These are phyloP conservation scores for Fusarium citri DNA, from an alignment of 2,329 filamentous ascomycete genomes.

Conservation along the genomic window DNA sequence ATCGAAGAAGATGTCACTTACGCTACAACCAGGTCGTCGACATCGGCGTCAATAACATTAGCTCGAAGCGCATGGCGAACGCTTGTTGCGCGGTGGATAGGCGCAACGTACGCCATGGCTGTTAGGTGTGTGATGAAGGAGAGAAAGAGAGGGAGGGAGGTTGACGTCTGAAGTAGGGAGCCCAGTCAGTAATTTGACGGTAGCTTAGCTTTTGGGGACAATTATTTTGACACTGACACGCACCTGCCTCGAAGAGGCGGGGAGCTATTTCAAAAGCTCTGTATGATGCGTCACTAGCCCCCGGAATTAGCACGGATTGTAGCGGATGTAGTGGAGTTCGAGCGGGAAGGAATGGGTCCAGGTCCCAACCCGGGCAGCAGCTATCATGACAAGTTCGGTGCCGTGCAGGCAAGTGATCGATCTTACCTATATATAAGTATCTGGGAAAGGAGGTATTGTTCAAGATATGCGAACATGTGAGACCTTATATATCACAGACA, in stretches of 20 bases:
- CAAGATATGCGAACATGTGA: not conserved
- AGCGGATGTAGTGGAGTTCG: conserved; percentile 35
- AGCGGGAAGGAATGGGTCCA: conserved; percentile 1
- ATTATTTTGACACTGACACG: not conserved
- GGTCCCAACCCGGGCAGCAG: not conserved
- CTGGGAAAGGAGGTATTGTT: too few species aligned
- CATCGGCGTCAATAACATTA: conserved; percentile 76
- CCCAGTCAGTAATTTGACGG: too few species aligned
- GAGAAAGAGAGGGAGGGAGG: not conserved
- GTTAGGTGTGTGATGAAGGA: conserved; percentile 8
- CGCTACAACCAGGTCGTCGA: conserved; percentile 89
- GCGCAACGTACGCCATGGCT: conserved; percentile 91
- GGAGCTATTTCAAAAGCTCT: conserved; percentile 33
- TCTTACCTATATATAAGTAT: too few species aligned
- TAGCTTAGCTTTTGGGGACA: too few species aligned
- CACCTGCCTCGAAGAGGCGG: too few species aligned
- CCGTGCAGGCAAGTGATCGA: too few species aligned
- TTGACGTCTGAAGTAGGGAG: conserved; percentile 1
- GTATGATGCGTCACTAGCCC: conserved; percentile 37
- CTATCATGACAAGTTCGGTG: not conserved
- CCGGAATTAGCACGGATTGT: conserved; percentile 46
- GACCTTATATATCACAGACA: not conserved
- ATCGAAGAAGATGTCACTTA: conserved; percentile 67
- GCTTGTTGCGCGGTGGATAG: conserved; percentile 92
- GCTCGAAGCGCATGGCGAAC: conserved; percentile 88